A percentile compares a stretch with the other conserved stretches of the same genome.
phyloP scores from a whole-genome alignment of 1,284 basidiomycete species.

The Irpex lacteus region DNA sequence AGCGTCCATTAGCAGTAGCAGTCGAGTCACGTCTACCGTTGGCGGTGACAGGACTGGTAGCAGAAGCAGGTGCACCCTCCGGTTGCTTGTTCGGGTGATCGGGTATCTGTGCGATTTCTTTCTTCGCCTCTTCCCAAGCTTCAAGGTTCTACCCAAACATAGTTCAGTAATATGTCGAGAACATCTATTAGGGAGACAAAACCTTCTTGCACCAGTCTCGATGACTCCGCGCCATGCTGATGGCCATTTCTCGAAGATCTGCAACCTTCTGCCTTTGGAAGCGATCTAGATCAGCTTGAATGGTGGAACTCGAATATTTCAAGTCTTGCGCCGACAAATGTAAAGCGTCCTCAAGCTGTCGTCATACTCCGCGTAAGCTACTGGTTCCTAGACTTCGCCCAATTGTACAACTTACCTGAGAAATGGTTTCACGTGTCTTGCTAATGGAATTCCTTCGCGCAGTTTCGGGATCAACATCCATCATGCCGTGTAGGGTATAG shows the following conservation, averaged over 20 bases:
- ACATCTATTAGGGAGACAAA: slow-evolving; percentile 17
- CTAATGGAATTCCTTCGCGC: slow-evolving; percentile 91
- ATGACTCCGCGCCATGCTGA: slow-evolving; percentile 87
- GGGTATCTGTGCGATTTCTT: slow-evolving; percentile 85
- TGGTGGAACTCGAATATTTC: slow-evolving; percentile 93
- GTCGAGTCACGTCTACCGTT: slow-evolving; percentile 52
- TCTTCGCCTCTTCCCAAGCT: slow-evolving; percentile 94
- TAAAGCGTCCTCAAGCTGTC: slow-evolving; percentile 87
- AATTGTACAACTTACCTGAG: slow-evolving; percentile 59
- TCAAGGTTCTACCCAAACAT: slow-evolving; percentile 76
- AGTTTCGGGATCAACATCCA: slow-evolving; percentile 97
- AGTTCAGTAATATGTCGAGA: neutral
- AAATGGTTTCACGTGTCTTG: slow-evolving; percentile 92
- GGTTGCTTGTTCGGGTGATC: slow-evolving; percentile 79
- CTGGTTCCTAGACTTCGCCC: no score
- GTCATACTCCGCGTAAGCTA: slow-evolving; percentile 1
- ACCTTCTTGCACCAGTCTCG: slow-evolving; percentile 96
- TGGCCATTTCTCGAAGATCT: slow-evolving; percentile 89
- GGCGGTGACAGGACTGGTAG: slow-evolving; percentile 5
- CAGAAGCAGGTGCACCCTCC: slow-evolving; percentile 23
- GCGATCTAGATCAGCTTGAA: slow-evolving; percentile 96
- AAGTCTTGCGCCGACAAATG: slow-evolving; percentile 90
- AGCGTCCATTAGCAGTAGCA: slow-evolving; percentile 51
- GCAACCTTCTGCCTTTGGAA: slow-evolving; percentile 99
- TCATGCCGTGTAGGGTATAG: slow-evolving; percentile 95